phyloP scores from a whole-genome alignment of 1,284 basidiomycete genomes.

The Bjerkandera adusta region DNA sequence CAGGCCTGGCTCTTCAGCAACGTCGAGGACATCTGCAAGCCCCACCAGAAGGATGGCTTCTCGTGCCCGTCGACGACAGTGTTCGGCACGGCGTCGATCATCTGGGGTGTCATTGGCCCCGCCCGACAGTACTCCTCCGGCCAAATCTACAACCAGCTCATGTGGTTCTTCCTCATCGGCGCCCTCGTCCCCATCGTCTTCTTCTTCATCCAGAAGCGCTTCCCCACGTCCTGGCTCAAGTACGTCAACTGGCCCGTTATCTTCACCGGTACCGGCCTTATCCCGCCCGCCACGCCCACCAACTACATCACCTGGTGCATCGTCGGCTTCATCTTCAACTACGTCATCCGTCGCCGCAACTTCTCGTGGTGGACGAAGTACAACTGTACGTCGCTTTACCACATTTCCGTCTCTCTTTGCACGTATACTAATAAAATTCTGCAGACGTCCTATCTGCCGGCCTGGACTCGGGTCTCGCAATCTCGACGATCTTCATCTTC shows the following conservation, averaged over 20 bases:
- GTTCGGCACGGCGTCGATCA: constrained; percentile 38
- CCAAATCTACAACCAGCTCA: constrained; percentile 28
- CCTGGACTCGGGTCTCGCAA: constrained; percentile 48
- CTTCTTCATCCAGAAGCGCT: constrained; percentile 36
- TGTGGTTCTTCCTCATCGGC: constrained; percentile 57
- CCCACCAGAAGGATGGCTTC: constrained; percentile 33
- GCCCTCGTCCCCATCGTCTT: constrained; percentile 38
- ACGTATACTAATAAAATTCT: not conserved
- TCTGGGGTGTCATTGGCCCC: constrained; percentile 44
- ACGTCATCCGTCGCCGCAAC: constrained; percentile 40
- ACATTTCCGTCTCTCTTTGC: constrained; percentile 1
- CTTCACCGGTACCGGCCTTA: constrained; percentile 43
- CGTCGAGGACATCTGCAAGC: constrained; percentile 39
- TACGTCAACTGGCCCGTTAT: constrained; percentile 43
- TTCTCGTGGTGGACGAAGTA: constrained; percentile 54
- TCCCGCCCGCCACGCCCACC: constrained; percentile 45
- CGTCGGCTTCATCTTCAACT: constrained; percentile 49
- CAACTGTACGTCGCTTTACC: constrained; percentile 33
- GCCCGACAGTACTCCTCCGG: constrained; percentile 36
- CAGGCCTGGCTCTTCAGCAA: constrained; percentile 47
- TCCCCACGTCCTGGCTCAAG: constrained; percentile 27
- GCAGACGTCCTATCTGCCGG: constrained; percentile 55
- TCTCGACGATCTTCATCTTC: constrained; percentile 47
- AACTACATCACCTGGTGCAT: constrained; percentile 44
- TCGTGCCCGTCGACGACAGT: constrained; percentile 34